Conservation (phyloP, 495 filamentous ascomycete genomes). For the Aspergillus leporis region DNA sequence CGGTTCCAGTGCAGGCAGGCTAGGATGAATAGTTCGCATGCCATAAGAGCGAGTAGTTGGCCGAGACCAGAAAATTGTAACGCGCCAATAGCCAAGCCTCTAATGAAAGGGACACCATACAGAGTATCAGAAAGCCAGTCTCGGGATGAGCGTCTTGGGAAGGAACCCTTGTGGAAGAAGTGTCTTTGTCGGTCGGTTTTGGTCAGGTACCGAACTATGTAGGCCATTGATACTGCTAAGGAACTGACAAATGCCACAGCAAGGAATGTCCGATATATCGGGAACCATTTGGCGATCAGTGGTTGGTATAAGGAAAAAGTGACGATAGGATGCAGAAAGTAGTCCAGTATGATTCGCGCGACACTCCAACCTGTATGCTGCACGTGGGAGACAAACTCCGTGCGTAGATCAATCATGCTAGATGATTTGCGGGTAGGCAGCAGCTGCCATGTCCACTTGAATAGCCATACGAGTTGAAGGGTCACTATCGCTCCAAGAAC, state of each 20-base stretch:
- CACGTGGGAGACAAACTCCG: conserved; percentile 3
- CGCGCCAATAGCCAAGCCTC: conserved; percentile 14
- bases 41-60: conserved; percentile 9
- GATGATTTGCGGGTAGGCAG: not conserved
- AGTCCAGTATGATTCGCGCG: conserved; percentile 15
- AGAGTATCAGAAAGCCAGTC: conserved; percentile 13
- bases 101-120: conserved; percentile 16
- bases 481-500: conserved; percentile 7
- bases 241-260: conserved; percentile 4
- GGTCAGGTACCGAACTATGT: conserved; percentile 6
- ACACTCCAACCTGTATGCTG: conserved; percentile 19
- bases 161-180: conserved; percentile 8
- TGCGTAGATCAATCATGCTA: not conserved
- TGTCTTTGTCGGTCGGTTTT: conserved; percentile 1
- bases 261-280: conserved; percentile 14
- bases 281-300: conserved; percentile 8
- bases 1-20: conserved; percentile 2
- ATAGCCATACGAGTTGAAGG: conserved; percentile 3
- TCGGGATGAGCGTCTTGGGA: not conserved
- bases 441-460: conserved; percentile 9
- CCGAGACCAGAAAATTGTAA: conserved; percentile 14
- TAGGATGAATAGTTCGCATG: conserved; percentile 11
- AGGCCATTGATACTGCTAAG: conserved; percentile 4
- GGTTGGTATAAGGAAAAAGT: conserved; percentile 16
- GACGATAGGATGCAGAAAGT: conserved; percentile 15